Evolutionary conservation across 352 stramenopile species (phyloP), one percentile per base, ranked within the genome.

Genomic region (Aphanomyces cochlioides): DNA sequence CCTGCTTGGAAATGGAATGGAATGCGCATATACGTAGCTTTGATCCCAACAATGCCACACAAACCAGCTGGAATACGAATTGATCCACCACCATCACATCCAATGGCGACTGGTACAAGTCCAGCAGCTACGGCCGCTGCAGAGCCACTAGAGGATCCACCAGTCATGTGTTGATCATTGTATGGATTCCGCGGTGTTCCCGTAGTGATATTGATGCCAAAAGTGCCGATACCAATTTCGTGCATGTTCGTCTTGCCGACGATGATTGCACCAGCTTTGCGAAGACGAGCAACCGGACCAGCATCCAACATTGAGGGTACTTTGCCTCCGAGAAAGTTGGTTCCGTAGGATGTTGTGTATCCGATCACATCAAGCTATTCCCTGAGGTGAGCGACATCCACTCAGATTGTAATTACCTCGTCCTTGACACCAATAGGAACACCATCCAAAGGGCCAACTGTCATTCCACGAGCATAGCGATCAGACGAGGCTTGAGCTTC

Each of bases 371-470:
- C 76, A 58, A 96, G 77, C 67, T 75, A 73, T 40, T 15, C 28
- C 2, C 59, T 56, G 17, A n/a, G 43, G 17, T n/a, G 17, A n/a
- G 10, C 17, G 43, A 50, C 43, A 12, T 12, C 10, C 43, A n/a
- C 10, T n/a, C 10, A 17, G 15, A 12, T 10, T n/a, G 7, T 8
- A n/a, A 21, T 10, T 54, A 73, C 67, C 67, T 92, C 84, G 56
- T 97, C 91, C 75, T 97, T 97, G 56, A 97, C 79, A 3, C 79
- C 84, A 10, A 97, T 78, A 0, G 88, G 89, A 15, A 97, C 89
- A 19, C 91, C 91, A 74, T 97, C 90, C 13, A 97, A 72, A 34
- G 96, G 77, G 17, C 87, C 85, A 7, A 95, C 72, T 1, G 81
- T 77, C 28, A 82, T 73, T 34, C 83, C 82, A 40, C 75, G 70